Percentiles rank a stretch among this genome's conserved stretches.
Conservation (phyloP, 441 rosid genomes). For the Pelargonium fulgidum region DNA sequence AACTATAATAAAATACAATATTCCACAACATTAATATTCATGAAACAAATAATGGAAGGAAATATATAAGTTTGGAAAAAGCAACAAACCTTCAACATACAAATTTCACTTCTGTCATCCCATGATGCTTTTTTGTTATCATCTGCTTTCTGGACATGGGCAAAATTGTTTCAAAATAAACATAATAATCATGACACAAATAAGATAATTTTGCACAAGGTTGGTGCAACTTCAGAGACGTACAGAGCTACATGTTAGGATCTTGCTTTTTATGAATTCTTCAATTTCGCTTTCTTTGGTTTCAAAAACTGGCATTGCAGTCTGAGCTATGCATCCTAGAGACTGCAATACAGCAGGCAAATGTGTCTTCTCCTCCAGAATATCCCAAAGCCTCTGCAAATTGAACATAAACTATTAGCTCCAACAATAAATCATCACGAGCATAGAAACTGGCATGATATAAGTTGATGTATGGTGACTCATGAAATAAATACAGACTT, state of each 20-base stretch:
- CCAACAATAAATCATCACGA: constrained; percentile 18
- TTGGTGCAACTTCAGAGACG: constrained; percentile 28
- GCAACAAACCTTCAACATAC: constrained; percentile 79
- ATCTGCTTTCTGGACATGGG: constrained; percentile 55
- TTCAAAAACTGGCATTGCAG: constrained; percentile 97
- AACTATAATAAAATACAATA: background rate
- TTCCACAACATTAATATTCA: background rate
- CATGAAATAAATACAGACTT: constrained; percentile 37
- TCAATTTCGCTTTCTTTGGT: constrained; percentile 88
- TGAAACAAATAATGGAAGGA: background rate
- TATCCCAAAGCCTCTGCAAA: constrained; percentile 88
- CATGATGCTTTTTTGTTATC: constrained; percentile 46
- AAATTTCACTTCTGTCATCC: constrained; percentile 80
- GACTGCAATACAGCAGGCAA: constrained; percentile 92
- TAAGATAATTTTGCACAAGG: constrained; percentile 21
- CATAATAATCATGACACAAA: constrained; percentile 15
- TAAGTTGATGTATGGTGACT: constrained; percentile 7
- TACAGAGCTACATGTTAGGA: constrained; percentile 60
- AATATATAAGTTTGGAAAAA: constrained; percentile 13
- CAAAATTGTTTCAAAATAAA: constrained; percentile 20
- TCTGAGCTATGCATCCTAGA: constrained; percentile 96
- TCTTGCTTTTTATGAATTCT: constrained; percentile 71
- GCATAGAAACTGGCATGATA: background rate
- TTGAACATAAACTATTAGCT: constrained; percentile 22
- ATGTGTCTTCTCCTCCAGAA: constrained; percentile 83